phyloP scores from a whole-genome alignment of 2,329 filamentous ascomycete species.

The Monilinia aucupariae region DNA sequence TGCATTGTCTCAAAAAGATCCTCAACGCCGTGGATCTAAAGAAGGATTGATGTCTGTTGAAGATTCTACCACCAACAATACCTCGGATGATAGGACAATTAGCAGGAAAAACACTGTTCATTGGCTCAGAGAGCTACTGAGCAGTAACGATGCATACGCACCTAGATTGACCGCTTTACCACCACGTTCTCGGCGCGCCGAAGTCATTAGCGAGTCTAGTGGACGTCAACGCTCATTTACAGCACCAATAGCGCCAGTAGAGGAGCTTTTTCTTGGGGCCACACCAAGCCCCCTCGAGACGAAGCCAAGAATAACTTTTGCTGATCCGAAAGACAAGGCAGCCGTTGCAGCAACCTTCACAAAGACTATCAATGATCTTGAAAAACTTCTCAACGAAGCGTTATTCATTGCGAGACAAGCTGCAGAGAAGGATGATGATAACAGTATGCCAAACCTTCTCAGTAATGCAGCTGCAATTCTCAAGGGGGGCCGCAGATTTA shows the following conservation, averaged over 20 bases:
- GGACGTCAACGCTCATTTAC: constrained; percentile 19
- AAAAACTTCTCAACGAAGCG: constrained; percentile 36
- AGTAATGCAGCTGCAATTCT: constrained; percentile 26
- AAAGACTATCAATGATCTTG: constrained; percentile 36
- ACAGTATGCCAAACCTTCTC: constrained; percentile 23
- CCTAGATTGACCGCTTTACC: constrained; percentile 31
- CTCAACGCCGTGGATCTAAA: neutral
- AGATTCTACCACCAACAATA: constrained; percentile 10
- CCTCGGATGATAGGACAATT: constrained; percentile 18
- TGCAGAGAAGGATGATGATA: constrained; percentile 28
- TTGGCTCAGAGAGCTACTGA: constrained; percentile 31
- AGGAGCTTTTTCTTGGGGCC: constrained; percentile 21
- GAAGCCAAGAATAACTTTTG: constrained; percentile 8
- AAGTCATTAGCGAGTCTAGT: constrained; percentile 11
- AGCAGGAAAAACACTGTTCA: constrained; percentile 26
- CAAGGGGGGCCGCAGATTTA: constrained; percentile 22
- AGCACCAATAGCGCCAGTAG: constrained; percentile 17
- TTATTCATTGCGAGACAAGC: constrained; percentile 36
- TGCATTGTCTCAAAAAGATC: constrained; percentile 9
- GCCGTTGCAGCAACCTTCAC: constrained; percentile 32
- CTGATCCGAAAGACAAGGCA: constrained; percentile 14
- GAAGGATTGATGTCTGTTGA: constrained; percentile 1
- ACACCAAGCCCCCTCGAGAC: constrained; percentile 13
- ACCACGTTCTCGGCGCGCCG: constrained; percentile 23
- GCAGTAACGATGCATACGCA: constrained; percentile 28